Base-by-base conservation (phyloP, 164 flowering plant species). In the Tetracentron sinense region DNA sequence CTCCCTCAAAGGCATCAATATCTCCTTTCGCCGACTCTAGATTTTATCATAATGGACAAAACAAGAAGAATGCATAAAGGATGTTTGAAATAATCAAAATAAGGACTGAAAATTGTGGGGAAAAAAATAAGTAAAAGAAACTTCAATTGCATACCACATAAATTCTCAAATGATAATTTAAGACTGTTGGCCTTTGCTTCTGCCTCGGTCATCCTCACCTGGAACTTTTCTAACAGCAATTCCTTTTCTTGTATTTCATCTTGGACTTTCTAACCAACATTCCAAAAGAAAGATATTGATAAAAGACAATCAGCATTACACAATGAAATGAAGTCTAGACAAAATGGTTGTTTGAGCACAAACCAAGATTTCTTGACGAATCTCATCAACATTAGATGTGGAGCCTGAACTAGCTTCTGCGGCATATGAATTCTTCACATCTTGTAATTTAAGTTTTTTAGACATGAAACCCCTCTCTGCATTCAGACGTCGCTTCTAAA, bases 21-120 rank as follows among this genome's bases (percentile, higher is more conserved):
- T 89, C 97, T 53, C 61, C 83, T 69, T 83, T 88, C 60, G 92
- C 89, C 17, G 91, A 92, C 59, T 88, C 99, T 95, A 55, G 35
- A 69, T 35, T 66, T 63, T 59, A n/a, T 35, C 6, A 55, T 38
- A 22, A 47, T n/a, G 51, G 20, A 46, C 22, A 42, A 25, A 35
- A 47, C 42, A 59, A 58, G 35, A 64, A 17, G 23, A 29, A 61
- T 29, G 30, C 17, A 61, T 16, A 60, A 26, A 7, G 0, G 35
- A 17, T 29, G 16, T 23, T 23, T 28, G 20, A 25, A 14, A 63
- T 7, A 20, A 42, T 25, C 25, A 23, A 12, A 44, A 64, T 14
- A 54, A 27, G 14, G 57, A 42, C 16, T 1, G 29, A 33, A 23
- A 7, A 46, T 53, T 7, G n/a, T 44, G n/a, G 27, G 17, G 14